These are phyloP conservation scores for Krasilnikovozyma curviuscula DNA, from an alignment of 768 basidiomycete genomes.

Conservation along the genomic window DNA sequence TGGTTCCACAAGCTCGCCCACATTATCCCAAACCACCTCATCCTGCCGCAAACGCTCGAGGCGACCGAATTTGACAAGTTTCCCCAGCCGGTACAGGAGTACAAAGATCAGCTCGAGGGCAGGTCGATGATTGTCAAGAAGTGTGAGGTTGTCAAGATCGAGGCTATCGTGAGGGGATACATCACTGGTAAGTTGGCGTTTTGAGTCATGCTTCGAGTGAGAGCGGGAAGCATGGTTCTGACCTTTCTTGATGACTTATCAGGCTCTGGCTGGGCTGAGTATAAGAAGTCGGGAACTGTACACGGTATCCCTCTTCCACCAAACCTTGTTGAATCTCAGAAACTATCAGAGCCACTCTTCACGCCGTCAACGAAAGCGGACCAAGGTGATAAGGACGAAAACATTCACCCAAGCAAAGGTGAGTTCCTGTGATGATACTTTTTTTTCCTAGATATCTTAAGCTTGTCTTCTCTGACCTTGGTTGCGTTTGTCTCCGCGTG, in stretches of 20 bases:
- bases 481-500: conserved; percentile 11
- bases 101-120: conserved; percentile 57
- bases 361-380: conserved; percentile 97
- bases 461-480: conserved; percentile 31
- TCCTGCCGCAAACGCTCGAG: conserved; percentile 34
- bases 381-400: conserved; percentile 84
- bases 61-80: conserved; percentile 36
- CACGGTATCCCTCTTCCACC: conserved; percentile 62
- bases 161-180: conserved; percentile 92
- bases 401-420: conserved; percentile 72
- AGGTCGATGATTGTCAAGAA: conserved; percentile 79
- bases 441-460: background rate
- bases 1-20: conserved; percentile 73
- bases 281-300: conserved; percentile 66
- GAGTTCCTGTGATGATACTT: conserved; percentile 6
- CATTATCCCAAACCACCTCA: conserved; percentile 76
- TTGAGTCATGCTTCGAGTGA: background rate
- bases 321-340: conserved; percentile 66
- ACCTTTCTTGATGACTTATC: background rate
- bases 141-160: conserved; percentile 72
- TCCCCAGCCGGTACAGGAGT: conserved; percentile 56
- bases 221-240: background rate
- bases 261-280: conserved; percentile 96
- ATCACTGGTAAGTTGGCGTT: conserved; percentile 49
- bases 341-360: conserved; percentile 63